Conservation (phyloP, 176 grass and related monocot species). For the Tuctoria greenei region DNA sequence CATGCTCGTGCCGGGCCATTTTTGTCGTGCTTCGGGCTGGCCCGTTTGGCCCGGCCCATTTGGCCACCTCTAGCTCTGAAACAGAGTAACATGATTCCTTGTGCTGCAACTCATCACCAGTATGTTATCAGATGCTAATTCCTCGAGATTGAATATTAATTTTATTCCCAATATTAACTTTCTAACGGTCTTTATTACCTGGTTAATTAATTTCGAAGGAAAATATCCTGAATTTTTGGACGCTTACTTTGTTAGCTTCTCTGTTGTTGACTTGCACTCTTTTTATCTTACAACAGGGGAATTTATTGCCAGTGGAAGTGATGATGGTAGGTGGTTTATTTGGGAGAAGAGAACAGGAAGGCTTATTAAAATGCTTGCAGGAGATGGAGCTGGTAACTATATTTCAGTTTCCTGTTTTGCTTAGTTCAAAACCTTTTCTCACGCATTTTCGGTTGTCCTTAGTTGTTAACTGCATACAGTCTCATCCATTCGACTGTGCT, state of each 20-base stretch:
- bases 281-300: slow-evolving; percentile 52
- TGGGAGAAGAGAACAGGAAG: slow-evolving; percentile 98
- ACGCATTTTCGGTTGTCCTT: slow-evolving; percentile 38
- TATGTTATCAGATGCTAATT: slow-evolving; percentile 14
- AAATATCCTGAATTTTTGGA: not conserved
- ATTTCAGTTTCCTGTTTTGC: slow-evolving; percentile 6
- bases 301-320: slow-evolving; percentile 96
- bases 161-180: slow-evolving; percentile 5
- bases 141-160: not conserved
- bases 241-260: not conserved
- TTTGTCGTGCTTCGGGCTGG: too few relatives aligned
- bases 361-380: slow-evolving; percentile 93
- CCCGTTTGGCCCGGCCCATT: too few relatives aligned
- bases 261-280: not conserved
- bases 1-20: too few relatives aligned
- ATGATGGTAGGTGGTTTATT: slow-evolving; percentile 99
- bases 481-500: slow-evolving; percentile 90
- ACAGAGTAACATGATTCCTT: not conserved
- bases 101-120: not conserved
- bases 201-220: too few relatives aligned
- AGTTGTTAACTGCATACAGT: slow-evolving; percentile 99
- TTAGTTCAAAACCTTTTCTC: slow-evolving; percentile 13
- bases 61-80: too few relatives aligned
- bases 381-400: slow-evolving; percentile 80
- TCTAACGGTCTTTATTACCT: slow-evolving; percentile 3